A percentile compares a stretch with the other conserved stretches of the same genome.
These are phyloP conservation scores for Psophocarpus tetragonolobus DNA, from an alignment of 306 rosid species.

Conservation along the genomic window DNA sequence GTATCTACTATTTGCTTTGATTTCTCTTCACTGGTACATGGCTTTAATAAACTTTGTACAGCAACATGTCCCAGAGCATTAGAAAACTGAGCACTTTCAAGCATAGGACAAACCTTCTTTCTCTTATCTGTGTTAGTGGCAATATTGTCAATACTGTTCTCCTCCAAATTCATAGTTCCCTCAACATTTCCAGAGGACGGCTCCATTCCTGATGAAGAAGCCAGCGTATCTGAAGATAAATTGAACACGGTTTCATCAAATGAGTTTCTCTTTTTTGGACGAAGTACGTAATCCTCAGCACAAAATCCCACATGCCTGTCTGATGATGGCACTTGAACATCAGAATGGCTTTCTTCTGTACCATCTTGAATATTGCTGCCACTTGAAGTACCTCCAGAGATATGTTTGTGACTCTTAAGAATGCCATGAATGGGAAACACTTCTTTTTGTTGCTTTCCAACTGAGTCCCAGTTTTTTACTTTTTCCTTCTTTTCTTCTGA, in stretches of 20 bases:
- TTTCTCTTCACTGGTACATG: slow-evolving; percentile 46
- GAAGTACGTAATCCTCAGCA: slow-evolving; percentile 50
- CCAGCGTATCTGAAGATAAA: slow-evolving; percentile 40
- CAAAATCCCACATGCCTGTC: slow-evolving; percentile 60
- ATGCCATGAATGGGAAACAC: slow-evolving; percentile 51
- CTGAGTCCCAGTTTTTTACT: slow-evolving; percentile 28
- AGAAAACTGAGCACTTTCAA: slow-evolving; percentile 54
- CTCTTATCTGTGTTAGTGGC: slow-evolving; percentile 30
- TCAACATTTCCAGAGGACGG: slow-evolving; percentile 42
- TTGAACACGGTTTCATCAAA: slow-evolving; percentile 36
- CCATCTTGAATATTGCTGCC: slow-evolving; percentile 30
- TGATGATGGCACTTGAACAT: slow-evolving; percentile 37
- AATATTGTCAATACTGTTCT: slow-evolving; percentile 27
- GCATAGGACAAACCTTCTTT: slow-evolving; percentile 40
- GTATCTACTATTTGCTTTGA: slow-evolving; percentile 40
- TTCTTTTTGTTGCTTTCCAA: slow-evolving; percentile 42
- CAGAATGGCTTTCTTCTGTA: slow-evolving; percentile 37
- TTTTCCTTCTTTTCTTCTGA: slow-evolving; percentile 48
- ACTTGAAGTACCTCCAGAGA: slow-evolving; percentile 47
- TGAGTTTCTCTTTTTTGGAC: slow-evolving; percentile 41
- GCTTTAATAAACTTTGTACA: slow-evolving; percentile 42
- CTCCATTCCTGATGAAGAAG: slow-evolving; percentile 44
- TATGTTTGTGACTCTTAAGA: slow-evolving; percentile 52
- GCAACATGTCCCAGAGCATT: slow-evolving; percentile 42
- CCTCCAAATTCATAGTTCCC: slow-evolving; percentile 44